Conservation (phyloP, 352 stramenopile genomes). For the Pythium folliculosum region DNA sequence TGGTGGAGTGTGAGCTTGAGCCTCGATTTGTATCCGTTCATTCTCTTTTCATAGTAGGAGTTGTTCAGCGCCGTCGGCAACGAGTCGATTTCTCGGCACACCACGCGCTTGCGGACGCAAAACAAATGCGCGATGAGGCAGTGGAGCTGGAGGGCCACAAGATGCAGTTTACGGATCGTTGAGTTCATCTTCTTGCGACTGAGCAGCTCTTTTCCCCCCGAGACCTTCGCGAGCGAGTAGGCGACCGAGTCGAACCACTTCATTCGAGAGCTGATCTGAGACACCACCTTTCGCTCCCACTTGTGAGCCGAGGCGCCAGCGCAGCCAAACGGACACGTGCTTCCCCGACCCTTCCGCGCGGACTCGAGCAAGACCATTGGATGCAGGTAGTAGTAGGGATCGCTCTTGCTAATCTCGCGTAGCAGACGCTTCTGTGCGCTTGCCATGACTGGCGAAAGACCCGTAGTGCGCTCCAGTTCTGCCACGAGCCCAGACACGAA, state of each 20-base stretch:
- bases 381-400: slow-evolving; percentile 76
- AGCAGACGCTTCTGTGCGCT: slow-evolving; percentile 61
- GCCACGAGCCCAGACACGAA: slow-evolving; percentile 38
- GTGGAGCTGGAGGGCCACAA: slow-evolving; percentile 76
- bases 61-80: slow-evolving; percentile 64
- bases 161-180: slow-evolving; percentile 76
- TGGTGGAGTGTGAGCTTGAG: slow-evolving; percentile 64
- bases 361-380: slow-evolving; percentile 27
- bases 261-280: slow-evolving; percentile 79
- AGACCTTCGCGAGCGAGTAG: slow-evolving; percentile 67
- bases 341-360: slow-evolving; percentile 18
- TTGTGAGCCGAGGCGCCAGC: slow-evolving; percentile 46
- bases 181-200: slow-evolving; percentile 86
- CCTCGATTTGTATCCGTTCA: slow-evolving; percentile 71
- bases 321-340: slow-evolving; percentile 61
- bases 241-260: slow-evolving; percentile 77
- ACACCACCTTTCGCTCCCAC: slow-evolving; percentile 72
- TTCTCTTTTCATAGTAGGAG: slow-evolving; percentile 73
- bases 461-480: slow-evolving; percentile 41
- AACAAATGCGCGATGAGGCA: slow-evolving; percentile 72
- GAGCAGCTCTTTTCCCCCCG: slow-evolving; percentile 53
- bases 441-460: slow-evolving; percentile 67
- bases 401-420: slow-evolving; percentile 61
- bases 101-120: slow-evolving; percentile 48
- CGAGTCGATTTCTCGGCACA: slow-evolving; percentile 63